Base-by-base conservation (phyloP, 139 green algal species). In the Tetradesmus lagerheimii region DNA sequence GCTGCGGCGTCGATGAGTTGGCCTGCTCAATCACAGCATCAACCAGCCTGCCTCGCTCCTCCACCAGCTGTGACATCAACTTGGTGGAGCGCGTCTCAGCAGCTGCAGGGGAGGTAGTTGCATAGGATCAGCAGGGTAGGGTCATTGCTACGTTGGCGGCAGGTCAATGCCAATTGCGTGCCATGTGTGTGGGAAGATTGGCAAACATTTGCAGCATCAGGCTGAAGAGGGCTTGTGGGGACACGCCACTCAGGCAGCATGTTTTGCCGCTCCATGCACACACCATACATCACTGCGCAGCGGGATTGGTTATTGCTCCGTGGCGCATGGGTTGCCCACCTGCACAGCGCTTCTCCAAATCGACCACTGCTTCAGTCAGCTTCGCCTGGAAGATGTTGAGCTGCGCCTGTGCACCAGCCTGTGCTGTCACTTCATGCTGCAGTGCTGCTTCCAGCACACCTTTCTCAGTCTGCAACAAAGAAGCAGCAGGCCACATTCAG, bases 361-460 rank as follows among this genome's bases (percentile, higher is more conserved):
- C 76, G 0, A 34, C 53, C 16, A 90, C 76, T n/a, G 76, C 47
- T 29, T 90, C 86, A n/a, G 39, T 41, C 20, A 90, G 76, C 57
- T 78, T 74, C 3, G 86, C 75, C 23, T 78, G 76, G 23, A 90
- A 74, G 4, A 90, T 35, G 45, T 77, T 85, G 11, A 90, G 47
- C 34, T 90, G 50, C 4, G 86, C 76, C 35, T 90, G 76, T 29
- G 86, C 50, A 50, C 35, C 35, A 9, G 86, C 86, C 64, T 90
- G 86, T 45, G 76, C 76, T 15, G 76, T 66, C 0, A 90, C 86
- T 53, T 90, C 86, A 18, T 90, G 86, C 76, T 90, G 86, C 27
- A 90, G 29, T 25, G 86, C 76, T 23, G 41, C 79, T 34, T 80
- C 86, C 43, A 86, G 38, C 11, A 86, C 37, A 23, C 67, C 85